These are phyloP conservation scores for Pyrenula aspistea DNA, from an alignment of 495 filamentous ascomycete genomes.

Conservation along the genomic window DNA sequence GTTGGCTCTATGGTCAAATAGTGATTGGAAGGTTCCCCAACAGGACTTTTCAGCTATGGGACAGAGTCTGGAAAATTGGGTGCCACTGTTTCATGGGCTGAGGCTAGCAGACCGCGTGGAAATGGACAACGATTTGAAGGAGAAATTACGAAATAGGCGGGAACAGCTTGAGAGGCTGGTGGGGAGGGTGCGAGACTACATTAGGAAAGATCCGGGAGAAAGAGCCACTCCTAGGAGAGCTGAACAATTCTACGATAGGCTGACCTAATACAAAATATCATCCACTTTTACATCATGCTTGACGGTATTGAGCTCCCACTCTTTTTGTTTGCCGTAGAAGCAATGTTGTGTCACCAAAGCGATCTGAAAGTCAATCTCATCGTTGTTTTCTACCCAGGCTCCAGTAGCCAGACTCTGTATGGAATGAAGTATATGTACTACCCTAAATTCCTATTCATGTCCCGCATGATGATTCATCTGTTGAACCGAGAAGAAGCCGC, in stretches of 20 bases:
- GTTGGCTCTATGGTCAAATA: conserved; percentile 15
- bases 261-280: no score
- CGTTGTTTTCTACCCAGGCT: no score
- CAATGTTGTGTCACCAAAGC: no score
- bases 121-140: neutral
- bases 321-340: no score
- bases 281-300: no score
- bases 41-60: neutral
- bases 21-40: conserved; percentile 2
- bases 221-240: neutral
- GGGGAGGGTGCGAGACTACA: neutral
- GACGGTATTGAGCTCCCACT: no score
- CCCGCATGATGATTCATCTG: no score
- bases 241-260: neutral
- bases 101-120: neutral
- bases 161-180: neutral
- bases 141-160: neutral
- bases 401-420: no score
- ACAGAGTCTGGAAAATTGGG: neutral
- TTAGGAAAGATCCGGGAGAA: neutral
- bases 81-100: neutral
- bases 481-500: no score
- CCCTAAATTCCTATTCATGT: no score
- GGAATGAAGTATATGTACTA: no score
- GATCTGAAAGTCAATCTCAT: no score